Evolutionary conservation across 805 yeast genomes (phyloP).

Genomic region (Yarrowia porcina): DNA sequence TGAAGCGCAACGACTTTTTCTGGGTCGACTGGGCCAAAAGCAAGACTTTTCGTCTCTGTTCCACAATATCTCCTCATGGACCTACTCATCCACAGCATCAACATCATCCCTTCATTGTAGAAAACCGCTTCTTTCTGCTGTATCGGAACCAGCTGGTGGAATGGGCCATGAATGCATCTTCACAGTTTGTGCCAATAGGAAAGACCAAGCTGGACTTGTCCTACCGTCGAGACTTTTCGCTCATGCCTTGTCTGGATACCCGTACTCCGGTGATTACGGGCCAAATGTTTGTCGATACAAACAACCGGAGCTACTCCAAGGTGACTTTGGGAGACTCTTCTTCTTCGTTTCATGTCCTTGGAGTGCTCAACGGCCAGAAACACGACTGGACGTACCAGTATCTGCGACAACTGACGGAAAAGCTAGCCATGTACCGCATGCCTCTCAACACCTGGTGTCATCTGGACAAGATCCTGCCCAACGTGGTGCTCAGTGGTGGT

Average conservation of each 20-base stretch:
- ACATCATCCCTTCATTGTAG: slow-evolving; percentile 7
- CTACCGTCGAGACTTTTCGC: background rate
- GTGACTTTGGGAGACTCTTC: slow-evolving; percentile 8
- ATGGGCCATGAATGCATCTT: slow-evolving; percentile 6
- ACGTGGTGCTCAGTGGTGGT: slow-evolving; percentile 1
- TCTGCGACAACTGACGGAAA: background rate
- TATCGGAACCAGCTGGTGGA: slow-evolving; percentile 14
- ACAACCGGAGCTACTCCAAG: slow-evolving; percentile 7
- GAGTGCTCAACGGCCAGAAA: background rate
- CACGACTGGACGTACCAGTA: slow-evolving; percentile 19
- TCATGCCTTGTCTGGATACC: background rate
- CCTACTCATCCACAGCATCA: slow-evolving; percentile 11
- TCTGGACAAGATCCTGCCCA: slow-evolving; percentile 3
- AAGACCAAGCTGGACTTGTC: slow-evolving; percentile 9
- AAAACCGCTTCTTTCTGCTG: slow-evolving; percentile 15
- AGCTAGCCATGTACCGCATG: slow-evolving; percentile 6
- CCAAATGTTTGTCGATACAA: slow-evolving; percentile 13
- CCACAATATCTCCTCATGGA: slow-evolving; percentile 7
- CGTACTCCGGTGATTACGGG: slow-evolving; percentile 6
- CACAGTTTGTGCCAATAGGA: background rate
- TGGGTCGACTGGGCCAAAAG: slow-evolving; percentile 15
- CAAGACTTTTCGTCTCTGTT: slow-evolving; percentile 1
- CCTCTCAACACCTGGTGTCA: slow-evolving; percentile 16
- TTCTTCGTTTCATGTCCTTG: slow-evolving; percentile 4
- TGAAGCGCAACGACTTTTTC: slow-evolving; percentile 9